Base-by-base conservation (phyloP, 148 eudicot genomes). In the Nepenthes mirabilis region DNA sequence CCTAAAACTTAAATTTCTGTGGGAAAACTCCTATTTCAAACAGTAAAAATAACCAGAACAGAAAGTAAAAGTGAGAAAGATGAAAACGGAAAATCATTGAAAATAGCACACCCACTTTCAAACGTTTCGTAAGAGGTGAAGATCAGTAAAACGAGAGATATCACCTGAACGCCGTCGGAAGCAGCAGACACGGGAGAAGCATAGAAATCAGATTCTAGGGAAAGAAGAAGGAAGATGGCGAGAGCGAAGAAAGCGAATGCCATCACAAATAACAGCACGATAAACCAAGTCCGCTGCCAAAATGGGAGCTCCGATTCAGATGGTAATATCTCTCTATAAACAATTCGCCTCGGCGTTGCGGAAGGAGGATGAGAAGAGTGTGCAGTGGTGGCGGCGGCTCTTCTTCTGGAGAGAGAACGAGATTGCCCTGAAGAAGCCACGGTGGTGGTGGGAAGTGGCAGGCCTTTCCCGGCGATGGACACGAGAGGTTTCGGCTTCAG, bases 201-300 rank as follows among this genome's bases (percentile, higher is more conserved):
- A 43, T 48, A 51, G 48, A 60, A 60, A 55, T 77, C 81, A 11
- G 85, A 77, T 62, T 91, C 94, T 33, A 88, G 82, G 6, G 84
- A 78, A 54, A 91, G 70, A 56, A 88, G 78, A 32, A 91, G 79
- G 36, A 83, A 80, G 33, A 86, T 63, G 1, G 98, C 94, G 14
- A 91, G 55, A 2, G 58, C 94, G 43, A 91, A 82, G 60, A 82
- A 85, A 3, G 75, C 78, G 7, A 86, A 33, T 40, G 91, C 96
- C 98, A 91, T 91, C 2, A 62, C 59, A 6, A 88, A 60, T 11
- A 88, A 68, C 2, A 80, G 56, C 2, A 61, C 51, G 2, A 91
- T 83, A 49, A 91, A 91, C 95, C 95, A 91, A 60, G 78, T 76
- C 57, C 56, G 79, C 56, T 81, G 86, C 93, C 93, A 91, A 72